A percentile compares a stretch with the other conserved stretches of the same genome.
Evolutionary conservation across 169 alveolate species (phyloP).

Genomic region (Plasmodium blacklocki): DNA sequence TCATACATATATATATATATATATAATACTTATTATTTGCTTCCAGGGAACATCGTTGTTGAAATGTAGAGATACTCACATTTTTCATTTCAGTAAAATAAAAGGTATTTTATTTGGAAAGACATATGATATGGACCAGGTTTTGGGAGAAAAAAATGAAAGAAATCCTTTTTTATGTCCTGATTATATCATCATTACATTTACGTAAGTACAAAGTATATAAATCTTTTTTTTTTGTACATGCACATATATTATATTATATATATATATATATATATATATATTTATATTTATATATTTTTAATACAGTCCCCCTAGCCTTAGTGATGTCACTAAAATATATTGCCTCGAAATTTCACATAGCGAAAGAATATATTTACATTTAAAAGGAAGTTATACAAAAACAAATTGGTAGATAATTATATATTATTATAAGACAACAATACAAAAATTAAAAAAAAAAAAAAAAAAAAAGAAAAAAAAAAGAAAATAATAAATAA

Average conservation of each 20-base stretch:
- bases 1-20: neutral
- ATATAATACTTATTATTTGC: neutral
- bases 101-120: constrained; percentile 63
- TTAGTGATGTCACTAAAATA: constrained; percentile 59
- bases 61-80: constrained; percentile 10
- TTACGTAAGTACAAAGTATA: constrained; percentile 20
- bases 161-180: constrained; percentile 65
- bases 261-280: constrained; percentile 12
- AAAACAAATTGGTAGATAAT: constrained; percentile 39
- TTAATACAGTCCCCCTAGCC: constrained; percentile 37
- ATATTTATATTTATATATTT: neutral
- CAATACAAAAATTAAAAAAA: constrained; percentile 33
- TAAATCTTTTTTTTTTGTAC: neutral
- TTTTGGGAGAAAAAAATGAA: constrained; percentile 15
- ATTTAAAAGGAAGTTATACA: constrained; percentile 69
- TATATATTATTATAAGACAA: constrained; percentile 20
- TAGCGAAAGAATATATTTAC: constrained; percentile 24
- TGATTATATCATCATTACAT: constrained; percentile 61
- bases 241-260: neutral
- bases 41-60: neutral
- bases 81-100: constrained; percentile 68
- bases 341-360: constrained; percentile 37
- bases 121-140: constrained; percentile 30
- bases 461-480: neutral
- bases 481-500: neutral